Evolutionary conservation across 2,329 filamentous ascomycete species (phyloP).

Genomic region (Zopfia rhizophila): DNA sequence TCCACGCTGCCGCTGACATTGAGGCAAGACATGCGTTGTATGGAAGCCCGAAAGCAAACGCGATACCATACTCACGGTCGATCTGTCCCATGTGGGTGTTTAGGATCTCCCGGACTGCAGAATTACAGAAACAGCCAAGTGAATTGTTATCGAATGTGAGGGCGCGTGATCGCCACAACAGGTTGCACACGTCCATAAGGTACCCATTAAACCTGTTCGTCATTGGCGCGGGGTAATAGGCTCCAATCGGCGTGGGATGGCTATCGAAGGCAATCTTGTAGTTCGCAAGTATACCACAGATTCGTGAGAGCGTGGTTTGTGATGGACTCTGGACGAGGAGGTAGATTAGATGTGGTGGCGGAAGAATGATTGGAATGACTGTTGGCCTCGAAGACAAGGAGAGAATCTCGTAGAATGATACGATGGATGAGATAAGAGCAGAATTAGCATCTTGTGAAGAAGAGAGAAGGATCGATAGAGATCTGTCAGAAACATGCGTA

Average conservation of each 20-base stretch:
- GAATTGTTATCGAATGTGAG: constrained; percentile 73
- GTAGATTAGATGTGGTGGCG: constrained; percentile 75
- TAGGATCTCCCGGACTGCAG: constrained; percentile 56
- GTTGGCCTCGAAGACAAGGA: constrained; percentile 50
- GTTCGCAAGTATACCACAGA: constrained; percentile 73
- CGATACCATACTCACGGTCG: constrained; percentile 51
- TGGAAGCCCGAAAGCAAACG: constrained; percentile 59
- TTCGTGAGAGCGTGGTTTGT: constrained; percentile 71
- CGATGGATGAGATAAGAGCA: constrained; percentile 60
- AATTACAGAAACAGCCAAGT: constrained; percentile 63
- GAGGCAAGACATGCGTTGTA: constrained; percentile 58
- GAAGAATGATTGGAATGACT: constrained; percentile 72
- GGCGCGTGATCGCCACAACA: constrained; percentile 79
- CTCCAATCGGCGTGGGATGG: constrained; percentile 60
- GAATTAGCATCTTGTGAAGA: constrained; percentile 36
- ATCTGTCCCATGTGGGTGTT: constrained; percentile 54
- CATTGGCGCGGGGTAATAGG: constrained; percentile 40
- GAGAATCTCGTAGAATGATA: constrained; percentile 76
- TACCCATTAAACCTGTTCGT: constrained; percentile 79
- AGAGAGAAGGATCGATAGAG: constrained; percentile 43
- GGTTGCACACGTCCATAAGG: constrained; percentile 88
- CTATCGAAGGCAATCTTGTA: constrained; percentile 81
- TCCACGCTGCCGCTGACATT: constrained; percentile 60
- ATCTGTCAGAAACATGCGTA: constrained; percentile 43
- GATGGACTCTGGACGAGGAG: constrained; percentile 74